phyloP scores from a whole-genome alignment of 2,329 filamentous ascomycete genomes.

The Stylonectria norvegica region DNA sequence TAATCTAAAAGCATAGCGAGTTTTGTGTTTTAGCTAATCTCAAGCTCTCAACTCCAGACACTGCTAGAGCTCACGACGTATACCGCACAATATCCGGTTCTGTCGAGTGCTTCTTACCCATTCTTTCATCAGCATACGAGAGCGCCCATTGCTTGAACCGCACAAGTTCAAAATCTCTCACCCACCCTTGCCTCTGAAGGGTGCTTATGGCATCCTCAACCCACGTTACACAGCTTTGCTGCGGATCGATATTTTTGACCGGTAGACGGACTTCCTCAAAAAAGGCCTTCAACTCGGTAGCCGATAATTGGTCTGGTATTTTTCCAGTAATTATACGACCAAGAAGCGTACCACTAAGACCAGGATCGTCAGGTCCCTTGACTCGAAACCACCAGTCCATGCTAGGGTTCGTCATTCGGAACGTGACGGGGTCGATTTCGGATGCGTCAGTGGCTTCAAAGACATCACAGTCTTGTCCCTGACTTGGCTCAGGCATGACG shows the following conservation, averaged over 20 bases:
- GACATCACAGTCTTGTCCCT: slow-evolving; percentile 10
- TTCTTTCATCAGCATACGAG: slow-evolving; percentile 28
- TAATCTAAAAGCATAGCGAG: too few relatives aligned
- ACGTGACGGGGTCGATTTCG: slow-evolving; percentile 29
- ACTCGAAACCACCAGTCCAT: slow-evolving; percentile 32
- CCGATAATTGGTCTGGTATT: slow-evolving; percentile 15
- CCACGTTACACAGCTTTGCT: slow-evolving; percentile 36
- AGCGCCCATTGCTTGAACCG: slow-evolving; percentile 28
- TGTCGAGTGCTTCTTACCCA: slow-evolving; percentile 12
- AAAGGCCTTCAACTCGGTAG: slow-evolving; percentile 17
- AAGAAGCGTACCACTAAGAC: slow-evolving; percentile 22
- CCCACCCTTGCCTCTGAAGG: slow-evolving; percentile 27
- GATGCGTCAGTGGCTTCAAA: slow-evolving; percentile 32
- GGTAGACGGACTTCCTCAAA: slow-evolving; percentile 26
- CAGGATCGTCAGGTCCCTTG: slow-evolving; percentile 15
- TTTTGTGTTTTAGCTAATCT: too few relatives aligned
- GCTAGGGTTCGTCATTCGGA: slow-evolving; percentile 30
- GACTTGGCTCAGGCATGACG: slow-evolving; percentile 19
- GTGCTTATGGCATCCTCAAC: slow-evolving; percentile 22
- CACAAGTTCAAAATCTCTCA: slow-evolving; percentile 20
- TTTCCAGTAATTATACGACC: slow-evolving; percentile 28
- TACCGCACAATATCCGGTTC: slow-evolving; percentile 14
- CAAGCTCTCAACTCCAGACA: too few relatives aligned
- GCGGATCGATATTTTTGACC: slow-evolving; percentile 30
- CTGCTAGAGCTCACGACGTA: too few relatives aligned